Conservation (phyloP, 495 filamentous ascomycete genomes). For the Aspergillus bertholletiae region DNA sequence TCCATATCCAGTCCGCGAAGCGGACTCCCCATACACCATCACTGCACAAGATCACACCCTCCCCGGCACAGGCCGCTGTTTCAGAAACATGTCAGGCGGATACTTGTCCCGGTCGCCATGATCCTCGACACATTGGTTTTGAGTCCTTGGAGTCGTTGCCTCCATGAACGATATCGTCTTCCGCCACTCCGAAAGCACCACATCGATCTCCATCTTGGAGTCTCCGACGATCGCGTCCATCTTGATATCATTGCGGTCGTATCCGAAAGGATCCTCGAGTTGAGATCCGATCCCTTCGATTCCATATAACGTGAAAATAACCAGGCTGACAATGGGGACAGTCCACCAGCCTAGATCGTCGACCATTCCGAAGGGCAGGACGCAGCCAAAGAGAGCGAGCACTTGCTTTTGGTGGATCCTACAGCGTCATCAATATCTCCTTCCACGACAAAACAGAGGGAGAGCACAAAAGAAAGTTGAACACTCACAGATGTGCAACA, state of each 20-base stretch:
- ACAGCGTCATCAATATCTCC: not conserved
- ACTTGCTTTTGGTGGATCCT: constrained; percentile 76
- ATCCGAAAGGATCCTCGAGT: constrained; percentile 74
- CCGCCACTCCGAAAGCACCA: constrained; percentile 63
- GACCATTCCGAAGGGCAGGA: constrained; percentile 73
- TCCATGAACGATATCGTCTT: constrained; percentile 13
- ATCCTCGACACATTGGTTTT: not conserved
- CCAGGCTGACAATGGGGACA: constrained; percentile 60
- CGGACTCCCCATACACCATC: not conserved
- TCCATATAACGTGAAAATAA: constrained; percentile 71
- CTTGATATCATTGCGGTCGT: constrained; percentile 74
- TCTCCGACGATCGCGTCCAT: constrained; percentile 74
- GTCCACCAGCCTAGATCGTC: constrained; percentile 73
- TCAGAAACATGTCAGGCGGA: constrained; percentile 39
- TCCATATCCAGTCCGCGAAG: too few relatives aligned
- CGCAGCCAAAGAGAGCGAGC: constrained; percentile 63
- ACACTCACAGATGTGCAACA: constrained; percentile 63
- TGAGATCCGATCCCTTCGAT: constrained; percentile 73
- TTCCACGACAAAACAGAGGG: not conserved
- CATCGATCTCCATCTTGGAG: constrained; percentile 58
- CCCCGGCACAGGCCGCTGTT: not conserved
- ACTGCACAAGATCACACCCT: not conserved
- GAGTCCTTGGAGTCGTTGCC: not conserved
- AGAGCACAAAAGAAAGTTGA: not conserved
- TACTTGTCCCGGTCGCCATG: constrained; percentile 4